These are phyloP conservation scores for Iris macrosiphon DNA, from an alignment of 106 monocot species.

Conservation along the genomic window DNA sequence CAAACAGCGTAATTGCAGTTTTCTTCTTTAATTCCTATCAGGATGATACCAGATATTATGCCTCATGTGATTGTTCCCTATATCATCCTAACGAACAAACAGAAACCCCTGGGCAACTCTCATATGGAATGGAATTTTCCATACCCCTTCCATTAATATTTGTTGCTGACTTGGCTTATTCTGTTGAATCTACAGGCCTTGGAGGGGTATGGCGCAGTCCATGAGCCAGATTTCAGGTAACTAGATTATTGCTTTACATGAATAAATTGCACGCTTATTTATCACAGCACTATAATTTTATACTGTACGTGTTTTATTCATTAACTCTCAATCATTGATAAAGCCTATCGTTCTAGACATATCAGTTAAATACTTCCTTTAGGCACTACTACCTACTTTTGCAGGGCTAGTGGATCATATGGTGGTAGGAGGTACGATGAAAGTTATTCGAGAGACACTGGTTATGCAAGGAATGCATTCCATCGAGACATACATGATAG, in stretches of 20 bases:
- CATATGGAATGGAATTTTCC: slow-evolving; percentile 78
- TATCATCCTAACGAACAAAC: slow-evolving; percentile 51
- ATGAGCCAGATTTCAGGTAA: slow-evolving; percentile 89
- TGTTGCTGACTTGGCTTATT: slow-evolving; percentile 95
- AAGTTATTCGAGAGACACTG: slow-evolving; percentile 51
- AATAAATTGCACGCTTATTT: too few species aligned
- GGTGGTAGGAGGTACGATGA: slow-evolving; percentile 72
- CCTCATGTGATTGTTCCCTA: slow-evolving; percentile 70
- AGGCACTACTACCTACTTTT: slow-evolving; percentile 14
- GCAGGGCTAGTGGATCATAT: slow-evolving; percentile 76
- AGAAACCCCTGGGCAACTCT: slow-evolving; percentile 55
- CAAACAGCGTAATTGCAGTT: slow-evolving; percentile 99
- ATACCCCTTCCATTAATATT: slow-evolving; percentile 50
- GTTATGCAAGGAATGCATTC: slow-evolving; percentile 42
- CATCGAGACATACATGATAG: slow-evolving; percentile 44
- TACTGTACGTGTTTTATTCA: too few species aligned
- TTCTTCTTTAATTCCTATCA: slow-evolving; percentile 72
- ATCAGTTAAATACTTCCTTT: too few species aligned
- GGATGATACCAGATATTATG: slow-evolving; percentile 85
- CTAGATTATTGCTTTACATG: too few species aligned
- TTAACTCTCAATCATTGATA: too few species aligned
- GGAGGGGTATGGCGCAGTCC: slow-evolving; percentile 73
- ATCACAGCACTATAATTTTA: too few species aligned
- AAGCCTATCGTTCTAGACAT: too few species aligned
- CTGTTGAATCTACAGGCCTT: slow-evolving; percentile 99